Percentiles rank a stretch among this genome's conserved stretches.
These are phyloP conservation scores for Orychophragmus violaceus DNA, from an alignment of 345 rosid genomes.

Conservation along the genomic window DNA sequence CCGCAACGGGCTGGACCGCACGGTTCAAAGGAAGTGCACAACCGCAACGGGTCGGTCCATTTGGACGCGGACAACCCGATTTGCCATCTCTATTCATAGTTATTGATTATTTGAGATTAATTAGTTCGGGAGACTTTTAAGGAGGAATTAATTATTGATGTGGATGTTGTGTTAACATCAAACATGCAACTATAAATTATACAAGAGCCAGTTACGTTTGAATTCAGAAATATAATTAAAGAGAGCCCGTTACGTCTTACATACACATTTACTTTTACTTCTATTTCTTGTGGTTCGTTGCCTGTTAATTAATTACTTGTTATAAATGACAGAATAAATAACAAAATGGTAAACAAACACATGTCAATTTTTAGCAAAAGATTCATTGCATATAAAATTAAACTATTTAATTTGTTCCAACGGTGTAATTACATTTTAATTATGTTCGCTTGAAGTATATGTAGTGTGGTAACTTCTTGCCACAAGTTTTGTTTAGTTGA, in stretches of 20 bases:
- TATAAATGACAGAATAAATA: neutral
- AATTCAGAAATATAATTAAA: too few relatives aligned
- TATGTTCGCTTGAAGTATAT: too few relatives aligned
- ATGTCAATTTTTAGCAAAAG: neutral
- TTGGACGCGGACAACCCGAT: too few relatives aligned
- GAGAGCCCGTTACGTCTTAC: too few relatives aligned
- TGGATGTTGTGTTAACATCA: constrained; percentile 12
- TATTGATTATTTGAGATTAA: neutral
- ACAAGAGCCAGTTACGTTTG: constrained; percentile 19
- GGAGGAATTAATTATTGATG: constrained; percentile 11
- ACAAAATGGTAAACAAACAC: neutral
- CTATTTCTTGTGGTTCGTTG: neutral
- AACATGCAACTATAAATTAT: constrained; percentile 18
- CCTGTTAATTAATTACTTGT: neutral
- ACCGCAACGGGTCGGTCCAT: too few relatives aligned
- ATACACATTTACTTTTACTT: too few relatives aligned
- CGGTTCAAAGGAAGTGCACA: too few relatives aligned
- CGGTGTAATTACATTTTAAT: neutral
- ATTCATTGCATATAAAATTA: neutral
- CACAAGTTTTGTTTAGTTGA: too few relatives aligned
- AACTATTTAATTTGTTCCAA: neutral
- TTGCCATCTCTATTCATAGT: too few relatives aligned
- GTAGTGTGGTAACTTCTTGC: neutral
- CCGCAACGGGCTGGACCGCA: too few relatives aligned
- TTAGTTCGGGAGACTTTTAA: neutral